A percentile compares a stretch with the other conserved stretches of the same genome.
Evolutionary conservation across 192 early-diverging fungal species (phyloP).

Genomic region (Dissophora globulifera): DNA sequence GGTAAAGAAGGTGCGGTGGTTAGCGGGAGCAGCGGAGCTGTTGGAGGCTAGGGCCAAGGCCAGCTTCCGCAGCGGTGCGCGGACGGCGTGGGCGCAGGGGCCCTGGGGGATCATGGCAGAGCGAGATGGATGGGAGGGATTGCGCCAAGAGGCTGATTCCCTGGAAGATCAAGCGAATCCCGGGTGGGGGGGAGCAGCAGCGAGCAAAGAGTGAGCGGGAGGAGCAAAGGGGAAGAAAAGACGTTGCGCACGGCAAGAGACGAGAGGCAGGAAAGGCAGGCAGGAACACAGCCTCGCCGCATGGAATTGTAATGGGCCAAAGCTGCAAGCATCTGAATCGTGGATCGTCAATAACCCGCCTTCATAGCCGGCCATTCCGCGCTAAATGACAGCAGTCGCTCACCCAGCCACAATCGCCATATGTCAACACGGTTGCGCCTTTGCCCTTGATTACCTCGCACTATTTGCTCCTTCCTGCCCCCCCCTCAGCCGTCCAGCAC

Average conservation of each 20-base stretch:
- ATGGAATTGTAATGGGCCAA: neutral
- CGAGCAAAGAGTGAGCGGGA: neutral
- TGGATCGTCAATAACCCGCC: too few relatives aligned
- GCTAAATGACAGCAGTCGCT: too few relatives aligned
- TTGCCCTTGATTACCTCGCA: too few relatives aligned
- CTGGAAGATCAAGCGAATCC: too few relatives aligned
- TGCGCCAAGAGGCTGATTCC: neutral
- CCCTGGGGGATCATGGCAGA: constrained; percentile 17
- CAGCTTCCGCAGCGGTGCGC: constrained; percentile 23
- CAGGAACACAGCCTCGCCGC: constrained; percentile 1
- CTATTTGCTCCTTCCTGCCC: too few relatives aligned
- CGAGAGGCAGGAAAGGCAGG: too few relatives aligned
- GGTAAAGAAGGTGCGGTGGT: neutral
- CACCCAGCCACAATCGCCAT: too few relatives aligned
- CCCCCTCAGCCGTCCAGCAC: too few relatives aligned
- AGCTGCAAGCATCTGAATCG: too few relatives aligned
- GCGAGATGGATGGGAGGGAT: neutral
- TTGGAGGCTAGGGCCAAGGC: constrained; percentile 1
- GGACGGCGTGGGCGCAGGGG: constrained; percentile 7
- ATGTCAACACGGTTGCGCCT: too few relatives aligned
- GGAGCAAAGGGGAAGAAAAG: neutral
- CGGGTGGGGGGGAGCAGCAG: neutral
- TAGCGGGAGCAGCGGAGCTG: neutral
- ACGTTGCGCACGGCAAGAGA: neutral
- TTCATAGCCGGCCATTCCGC: too few relatives aligned